Conservation (phyloP, 2,329 filamentous ascomycete species). For the Rasamsonia emersonii region DNA sequence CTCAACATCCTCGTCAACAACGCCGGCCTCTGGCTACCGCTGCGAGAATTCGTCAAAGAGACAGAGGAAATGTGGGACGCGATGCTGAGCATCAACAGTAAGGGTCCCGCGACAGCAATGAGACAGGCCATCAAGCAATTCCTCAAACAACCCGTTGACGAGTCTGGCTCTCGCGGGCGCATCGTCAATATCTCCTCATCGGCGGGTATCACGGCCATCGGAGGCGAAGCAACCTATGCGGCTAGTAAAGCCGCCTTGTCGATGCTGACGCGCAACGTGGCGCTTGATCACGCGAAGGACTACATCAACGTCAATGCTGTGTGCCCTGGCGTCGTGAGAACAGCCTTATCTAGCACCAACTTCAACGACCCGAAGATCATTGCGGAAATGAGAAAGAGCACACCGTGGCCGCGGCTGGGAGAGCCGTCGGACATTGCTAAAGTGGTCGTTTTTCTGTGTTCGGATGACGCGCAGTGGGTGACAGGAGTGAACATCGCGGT, state of each 20-base stretch:
- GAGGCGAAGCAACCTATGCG: neutral
- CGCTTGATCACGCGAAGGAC: neutral
- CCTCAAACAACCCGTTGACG: neutral
- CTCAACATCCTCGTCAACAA: too few relatives aligned
- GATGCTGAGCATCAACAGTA: neutral
- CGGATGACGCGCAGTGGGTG: neutral
- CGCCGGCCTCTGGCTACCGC: neutral
- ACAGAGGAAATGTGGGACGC: neutral
- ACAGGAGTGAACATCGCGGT: neutral
- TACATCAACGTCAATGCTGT: neutral
- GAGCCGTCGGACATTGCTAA: neutral
- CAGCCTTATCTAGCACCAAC: neutral
- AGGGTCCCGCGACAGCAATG: neutral
- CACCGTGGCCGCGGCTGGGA: neutral
- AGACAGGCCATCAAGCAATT: neutral
- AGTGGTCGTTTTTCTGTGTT: neutral
- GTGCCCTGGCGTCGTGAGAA: neutral
- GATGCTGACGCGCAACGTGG: neutral
- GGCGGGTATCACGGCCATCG: neutral
- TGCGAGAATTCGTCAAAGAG: neutral
- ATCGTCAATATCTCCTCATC: constrained; percentile 2
- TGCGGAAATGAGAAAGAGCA: neutral
- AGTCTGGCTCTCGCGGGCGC: neutral
- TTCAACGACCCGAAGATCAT: neutral
- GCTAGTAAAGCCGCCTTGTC: neutral